These are phyloP conservation scores for Clonostachys byssicola DNA, from an alignment of 2,329 filamentous ascomycete species.

Conservation along the genomic window DNA sequence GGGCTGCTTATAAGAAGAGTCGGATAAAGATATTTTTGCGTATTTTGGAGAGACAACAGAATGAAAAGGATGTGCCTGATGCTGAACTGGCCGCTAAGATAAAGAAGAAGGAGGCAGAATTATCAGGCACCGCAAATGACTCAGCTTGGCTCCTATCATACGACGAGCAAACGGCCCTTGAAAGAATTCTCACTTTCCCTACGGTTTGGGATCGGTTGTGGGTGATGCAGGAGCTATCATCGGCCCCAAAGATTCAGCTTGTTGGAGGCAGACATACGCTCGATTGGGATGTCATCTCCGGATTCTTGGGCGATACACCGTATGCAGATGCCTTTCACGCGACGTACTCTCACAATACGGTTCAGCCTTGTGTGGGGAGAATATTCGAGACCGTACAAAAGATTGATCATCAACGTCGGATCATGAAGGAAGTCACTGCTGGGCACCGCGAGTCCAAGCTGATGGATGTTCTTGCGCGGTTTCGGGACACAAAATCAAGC, in stretches of 20 bases:
- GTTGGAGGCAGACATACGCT: neutral
- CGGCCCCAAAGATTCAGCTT: conserved; percentile 1
- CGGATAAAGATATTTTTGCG: too few species aligned
- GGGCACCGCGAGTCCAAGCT: neutral
- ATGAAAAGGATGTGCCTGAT: neutral
- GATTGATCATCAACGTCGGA: neutral
- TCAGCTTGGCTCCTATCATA: neutral
- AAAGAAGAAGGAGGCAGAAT: neutral
- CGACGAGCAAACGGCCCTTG: neutral
- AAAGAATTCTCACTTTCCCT: neutral
- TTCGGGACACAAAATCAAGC: neutral
- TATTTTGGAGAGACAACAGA: neutral
- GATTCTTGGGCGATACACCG: neutral
- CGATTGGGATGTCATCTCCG: conserved; percentile 1
- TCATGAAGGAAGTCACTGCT: neutral
- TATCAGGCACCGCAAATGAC: too few species aligned
- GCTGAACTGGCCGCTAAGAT: neutral
- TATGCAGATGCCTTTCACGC: conserved; percentile 1
- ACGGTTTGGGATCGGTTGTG: neutral
- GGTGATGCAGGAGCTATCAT: neutral
- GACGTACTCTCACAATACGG: neutral
- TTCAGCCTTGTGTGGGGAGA: neutral
- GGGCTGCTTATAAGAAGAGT: neutral
- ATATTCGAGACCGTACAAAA: neutral
- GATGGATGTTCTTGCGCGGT: neutral